Evolutionary conservation across 2,329 filamentous ascomycete species (phyloP).

Genomic region (Colletotrichum endophyticum): DNA sequence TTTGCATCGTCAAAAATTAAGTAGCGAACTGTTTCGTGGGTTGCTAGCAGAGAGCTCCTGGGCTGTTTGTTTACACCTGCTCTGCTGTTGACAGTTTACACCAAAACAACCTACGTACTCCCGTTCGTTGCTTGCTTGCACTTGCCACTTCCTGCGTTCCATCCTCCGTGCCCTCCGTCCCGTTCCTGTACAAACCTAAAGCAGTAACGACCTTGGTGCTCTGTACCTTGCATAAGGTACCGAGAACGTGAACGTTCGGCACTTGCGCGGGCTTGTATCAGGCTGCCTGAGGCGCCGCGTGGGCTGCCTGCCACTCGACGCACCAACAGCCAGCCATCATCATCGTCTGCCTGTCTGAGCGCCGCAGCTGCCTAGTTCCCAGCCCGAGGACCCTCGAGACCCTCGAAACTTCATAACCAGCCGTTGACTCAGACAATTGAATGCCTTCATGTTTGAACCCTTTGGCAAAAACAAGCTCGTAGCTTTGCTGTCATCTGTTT

Average conservation of each 20-base stretch:
- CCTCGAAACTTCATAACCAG: not conserved
- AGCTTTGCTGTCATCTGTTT: not conserved
- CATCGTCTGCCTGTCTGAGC: not conserved
- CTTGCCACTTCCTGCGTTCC: not conserved
- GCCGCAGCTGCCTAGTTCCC: conserved; percentile 12
- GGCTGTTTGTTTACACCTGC: not conserved
- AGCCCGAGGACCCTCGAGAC: not conserved
- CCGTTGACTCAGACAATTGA: not conserved
- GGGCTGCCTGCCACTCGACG: not conserved
- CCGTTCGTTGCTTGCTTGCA: not conserved
- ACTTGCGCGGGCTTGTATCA: not conserved
- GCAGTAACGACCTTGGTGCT: not conserved
- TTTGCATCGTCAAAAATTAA: not conserved
- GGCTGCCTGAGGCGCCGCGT: conserved; percentile 2
- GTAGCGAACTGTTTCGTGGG: not conserved
- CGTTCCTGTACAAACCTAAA: not conserved
- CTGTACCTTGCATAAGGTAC: not conserved
- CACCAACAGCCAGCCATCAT: not conserved
- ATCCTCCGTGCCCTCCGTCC: not conserved
- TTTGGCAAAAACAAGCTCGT: not conserved
- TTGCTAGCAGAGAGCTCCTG: not conserved
- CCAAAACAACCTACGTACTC: not conserved
- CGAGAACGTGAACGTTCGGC: not conserved
- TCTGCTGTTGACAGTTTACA: not conserved
- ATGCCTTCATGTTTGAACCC: not conserved